Percentiles rank a stretch among this genome's conserved stretches.
Conservation (phyloP, 2,329 filamentous ascomycete species). For the Paraphaeosphaeria sporulosa region DNA sequence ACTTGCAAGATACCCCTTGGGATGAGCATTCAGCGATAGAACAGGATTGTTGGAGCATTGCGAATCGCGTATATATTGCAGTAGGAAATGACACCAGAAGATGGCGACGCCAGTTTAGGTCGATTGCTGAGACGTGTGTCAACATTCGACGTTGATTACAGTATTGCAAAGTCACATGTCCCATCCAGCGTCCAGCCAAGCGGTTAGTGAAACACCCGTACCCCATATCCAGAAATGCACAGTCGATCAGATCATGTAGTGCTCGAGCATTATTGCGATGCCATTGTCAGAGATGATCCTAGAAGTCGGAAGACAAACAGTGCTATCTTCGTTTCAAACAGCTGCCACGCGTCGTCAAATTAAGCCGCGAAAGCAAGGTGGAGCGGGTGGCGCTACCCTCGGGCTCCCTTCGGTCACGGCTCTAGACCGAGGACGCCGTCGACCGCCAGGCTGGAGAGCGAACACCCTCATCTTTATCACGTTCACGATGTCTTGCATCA, state of each 20-base stretch:
- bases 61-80: background rate
- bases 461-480: background rate
- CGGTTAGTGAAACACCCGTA: background rate
- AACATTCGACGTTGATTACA: background rate
- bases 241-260: background rate
- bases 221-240: background rate
- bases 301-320: background rate
- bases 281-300: background rate
- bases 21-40: background rate
- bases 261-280: background rate
- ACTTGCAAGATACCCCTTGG: conserved; percentile 13
- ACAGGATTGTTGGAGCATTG: conserved; percentile 4
- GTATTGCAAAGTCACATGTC: conserved; percentile 4
- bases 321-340: background rate
- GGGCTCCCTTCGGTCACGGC: background rate
- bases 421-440: background rate
- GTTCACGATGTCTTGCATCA: background rate
- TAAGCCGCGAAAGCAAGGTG: conserved; percentile 5
- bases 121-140: conserved; percentile 1
- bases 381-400: background rate
- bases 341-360: background rate
- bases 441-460: background rate
- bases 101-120: background rate
- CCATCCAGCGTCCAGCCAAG: background rate
- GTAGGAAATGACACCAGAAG: background rate